Base-by-base conservation (phyloP, 805 yeast species). In the Candida germanica region DNA sequence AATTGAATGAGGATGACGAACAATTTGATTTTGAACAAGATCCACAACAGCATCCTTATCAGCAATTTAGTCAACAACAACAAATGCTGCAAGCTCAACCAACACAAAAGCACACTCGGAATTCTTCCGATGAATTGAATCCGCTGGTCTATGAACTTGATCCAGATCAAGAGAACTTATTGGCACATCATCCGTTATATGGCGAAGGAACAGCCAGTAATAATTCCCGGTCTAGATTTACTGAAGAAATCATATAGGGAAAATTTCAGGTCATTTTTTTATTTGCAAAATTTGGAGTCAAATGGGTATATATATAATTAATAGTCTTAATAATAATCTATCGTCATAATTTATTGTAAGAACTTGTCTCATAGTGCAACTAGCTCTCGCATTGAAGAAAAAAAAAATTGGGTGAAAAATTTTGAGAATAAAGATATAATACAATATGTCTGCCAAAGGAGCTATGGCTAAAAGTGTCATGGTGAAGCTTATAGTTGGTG, bases 401-500 rank as follows among this genome's bases (percentile, higher is more conserved):
- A n/a, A 21, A 21, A 21, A 21, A 8, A 7, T 14, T 11, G 18
- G 26, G 35, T 32, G 38, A 40, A 36, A 40, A 40, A 26, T 40
- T 35, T 35, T 31, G 29, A 29, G 26, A 15, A n/a, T n/a, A n/a
- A n/a, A n/a, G n/a, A n/a, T n/a, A n/a, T n/a, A n/a, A n/a, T n/a
- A 14, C 22, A 27, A 21, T 11, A 44, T 41, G 48, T 44, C 46
- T 33, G 36, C 39, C 11, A 41, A 27, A 36, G 41, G 34, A 29
- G 40, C 27, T 16, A 11, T 28, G 9, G 41, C 70, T 14, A 84
- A 79, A 58, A 83, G 79, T 57, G 67, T 81, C 26, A 54, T 89
- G 49, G 87, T 91, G 36, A 93, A 91, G 61, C 76, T 91, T 42
- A 80, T 91, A 33, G 98, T 91, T 3, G 96, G 91, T 6, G 98